Evolutionary conservation across 1,284 basidiomycete genomes (phyloP).

Genomic region (Exobasidium cylindrosporum): DNA sequence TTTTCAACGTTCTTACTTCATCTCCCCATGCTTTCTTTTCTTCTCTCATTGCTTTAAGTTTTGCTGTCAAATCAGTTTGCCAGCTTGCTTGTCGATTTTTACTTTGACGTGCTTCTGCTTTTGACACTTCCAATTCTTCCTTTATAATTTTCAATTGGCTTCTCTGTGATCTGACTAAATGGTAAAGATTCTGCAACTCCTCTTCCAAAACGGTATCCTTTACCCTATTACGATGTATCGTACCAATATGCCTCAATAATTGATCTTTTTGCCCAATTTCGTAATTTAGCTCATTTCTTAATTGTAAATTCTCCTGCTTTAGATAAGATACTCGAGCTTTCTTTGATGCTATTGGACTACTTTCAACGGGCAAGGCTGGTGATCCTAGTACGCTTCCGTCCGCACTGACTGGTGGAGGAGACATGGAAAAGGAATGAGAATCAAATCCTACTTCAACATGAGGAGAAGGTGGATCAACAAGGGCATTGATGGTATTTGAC

Average conservation of each 20-base stretch:
- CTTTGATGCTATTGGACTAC: constrained; percentile 1
- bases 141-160: constrained; percentile 24
- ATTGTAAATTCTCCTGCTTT: constrained; percentile 41
- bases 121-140: constrained; percentile 30
- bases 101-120: constrained; percentile 33
- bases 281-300: constrained; percentile 51
- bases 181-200: constrained; percentile 51
- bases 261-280: constrained; percentile 55
- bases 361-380: not conserved
- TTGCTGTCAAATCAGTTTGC: constrained; percentile 49
- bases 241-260: constrained; percentile 53
- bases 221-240: constrained; percentile 52
- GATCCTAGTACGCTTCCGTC: not conserved
- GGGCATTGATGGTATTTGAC: not conserved
- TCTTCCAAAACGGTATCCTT: constrained; percentile 47
- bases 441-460: not conserved
- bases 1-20: constrained; percentile 36
- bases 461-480: not conserved
- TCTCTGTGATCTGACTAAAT: constrained; percentile 37
- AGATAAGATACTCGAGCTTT: constrained; percentile 14
- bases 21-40: constrained; percentile 44
- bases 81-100: constrained; percentile 42
- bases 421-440: not conserved
- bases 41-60: constrained; percentile 46
- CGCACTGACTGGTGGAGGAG: not conserved